These are phyloP conservation scores for Candida dajiaensis DNA, from an alignment of 805 yeast species.

Conservation along the genomic window DNA sequence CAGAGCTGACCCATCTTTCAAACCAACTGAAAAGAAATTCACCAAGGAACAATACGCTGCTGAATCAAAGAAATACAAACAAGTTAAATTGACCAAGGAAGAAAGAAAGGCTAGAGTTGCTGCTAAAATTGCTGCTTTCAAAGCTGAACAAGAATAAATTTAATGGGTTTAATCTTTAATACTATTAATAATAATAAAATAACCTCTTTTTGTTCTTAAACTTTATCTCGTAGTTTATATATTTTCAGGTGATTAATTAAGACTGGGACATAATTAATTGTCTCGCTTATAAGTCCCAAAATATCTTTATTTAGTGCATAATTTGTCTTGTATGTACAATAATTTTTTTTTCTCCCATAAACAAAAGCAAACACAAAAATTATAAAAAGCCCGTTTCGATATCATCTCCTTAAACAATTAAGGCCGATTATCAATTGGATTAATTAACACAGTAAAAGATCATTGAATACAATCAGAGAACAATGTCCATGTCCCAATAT, in stretches of 20 bases:
- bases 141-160: slow-evolving; percentile 28
- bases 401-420: no score
- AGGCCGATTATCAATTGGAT: no score
- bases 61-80: slow-evolving; percentile 88
- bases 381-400: no score
- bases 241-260: no score
- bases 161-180: neutral
- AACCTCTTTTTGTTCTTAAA: neutral
- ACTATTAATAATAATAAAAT: neutral
- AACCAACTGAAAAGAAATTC: slow-evolving; percentile 87
- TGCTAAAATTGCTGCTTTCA: slow-evolving; percentile 91
- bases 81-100: slow-evolving; percentile 80
- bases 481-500: slow-evolving; percentile 51
- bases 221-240: neutral
- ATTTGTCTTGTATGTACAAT: no score
- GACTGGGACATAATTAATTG: no score
- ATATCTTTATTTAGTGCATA: no score
- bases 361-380: no score
- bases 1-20: slow-evolving; percentile 92
- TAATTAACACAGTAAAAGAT: neutral
- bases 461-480: neutral
- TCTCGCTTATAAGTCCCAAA: no score
- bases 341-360: no score
- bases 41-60: slow-evolving; percentile 98
- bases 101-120: slow-evolving; percentile 87